Percentiles rank a stretch among this genome's conserved stretches.
These are phyloP conservation scores for Spiraea crenata DNA, from an alignment of 331 rosid genomes.

Conservation along the genomic window DNA sequence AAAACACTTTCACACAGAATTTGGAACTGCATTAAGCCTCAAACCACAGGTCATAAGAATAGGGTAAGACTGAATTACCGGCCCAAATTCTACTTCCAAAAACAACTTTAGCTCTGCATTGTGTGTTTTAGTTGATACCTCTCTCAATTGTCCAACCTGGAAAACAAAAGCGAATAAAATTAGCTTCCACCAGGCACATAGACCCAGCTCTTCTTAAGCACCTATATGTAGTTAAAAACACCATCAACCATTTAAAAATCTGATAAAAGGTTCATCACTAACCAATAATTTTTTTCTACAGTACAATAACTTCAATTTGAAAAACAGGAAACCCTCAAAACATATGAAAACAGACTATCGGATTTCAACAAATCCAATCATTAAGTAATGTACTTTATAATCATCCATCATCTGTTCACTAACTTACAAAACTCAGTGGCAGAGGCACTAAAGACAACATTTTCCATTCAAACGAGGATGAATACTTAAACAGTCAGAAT, in stretches of 20 bases:
- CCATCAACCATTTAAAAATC: neutral
- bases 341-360: neutral
- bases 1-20: neutral
- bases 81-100: conserved; percentile 69
- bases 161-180: conserved; percentile 18
- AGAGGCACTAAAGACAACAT: neutral
- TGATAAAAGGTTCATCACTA: neutral
- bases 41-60: conserved; percentile 6
- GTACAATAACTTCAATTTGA: neutral
- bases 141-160: conserved; percentile 71
- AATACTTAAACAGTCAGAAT: neutral
- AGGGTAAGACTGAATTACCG: conserved; percentile 38
- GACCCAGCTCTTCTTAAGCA: neutral
- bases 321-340: neutral
- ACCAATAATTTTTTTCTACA: neutral
- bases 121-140: conserved; percentile 53
- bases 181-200: conserved; percentile 6
- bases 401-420: neutral
- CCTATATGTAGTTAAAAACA: neutral
- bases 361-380: neutral
- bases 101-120: conserved; percentile 69
- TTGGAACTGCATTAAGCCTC: conserved; percentile 1
- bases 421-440: neutral
- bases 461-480: neutral
- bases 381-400: neutral